Evolutionary conservation across 345 rosid genomes (phyloP).

Genomic region (Kandelia obovata): DNA sequence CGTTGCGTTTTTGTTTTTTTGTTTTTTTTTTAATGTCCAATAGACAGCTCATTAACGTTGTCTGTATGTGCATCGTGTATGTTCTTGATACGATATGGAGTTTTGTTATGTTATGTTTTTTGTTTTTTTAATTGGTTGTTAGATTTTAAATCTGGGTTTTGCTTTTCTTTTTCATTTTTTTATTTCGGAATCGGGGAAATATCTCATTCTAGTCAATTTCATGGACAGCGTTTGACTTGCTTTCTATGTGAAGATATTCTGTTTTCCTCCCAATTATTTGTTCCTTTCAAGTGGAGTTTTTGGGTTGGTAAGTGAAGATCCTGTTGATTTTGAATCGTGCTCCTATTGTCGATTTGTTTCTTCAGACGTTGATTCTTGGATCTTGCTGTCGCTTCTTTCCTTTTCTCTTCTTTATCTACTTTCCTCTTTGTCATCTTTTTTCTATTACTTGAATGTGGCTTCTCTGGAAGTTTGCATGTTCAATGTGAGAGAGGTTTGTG

Average conservation of each 20-base stretch:
- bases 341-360: not conserved
- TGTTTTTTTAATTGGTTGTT: not conserved
- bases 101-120: not conserved
- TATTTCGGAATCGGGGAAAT: not conserved
- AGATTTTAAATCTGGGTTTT: not conserved
- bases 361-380: not conserved
- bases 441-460: not conserved
- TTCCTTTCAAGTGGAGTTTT: too few species aligned
- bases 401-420: not conserved
- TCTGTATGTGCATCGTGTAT: not conserved
- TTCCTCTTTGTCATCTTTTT: not conserved
- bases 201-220: not conserved
- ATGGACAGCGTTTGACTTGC: not conserved
- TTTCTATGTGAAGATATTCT: not conserved
- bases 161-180: not conserved
- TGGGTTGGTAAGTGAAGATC: not conserved
- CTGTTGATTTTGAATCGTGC: slow-evolving; percentile 7
- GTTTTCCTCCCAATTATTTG: not conserved
- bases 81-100: slow-evolving; percentile 1
- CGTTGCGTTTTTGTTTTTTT: not conserved
- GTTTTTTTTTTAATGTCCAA: not conserved
- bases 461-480: not conserved
- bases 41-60: not conserved
- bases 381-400: not conserved
- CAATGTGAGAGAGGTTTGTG: not conserved